Evolutionary conservation across 106 monocot species (phyloP).

Genomic region (Allium cepa): DNA sequence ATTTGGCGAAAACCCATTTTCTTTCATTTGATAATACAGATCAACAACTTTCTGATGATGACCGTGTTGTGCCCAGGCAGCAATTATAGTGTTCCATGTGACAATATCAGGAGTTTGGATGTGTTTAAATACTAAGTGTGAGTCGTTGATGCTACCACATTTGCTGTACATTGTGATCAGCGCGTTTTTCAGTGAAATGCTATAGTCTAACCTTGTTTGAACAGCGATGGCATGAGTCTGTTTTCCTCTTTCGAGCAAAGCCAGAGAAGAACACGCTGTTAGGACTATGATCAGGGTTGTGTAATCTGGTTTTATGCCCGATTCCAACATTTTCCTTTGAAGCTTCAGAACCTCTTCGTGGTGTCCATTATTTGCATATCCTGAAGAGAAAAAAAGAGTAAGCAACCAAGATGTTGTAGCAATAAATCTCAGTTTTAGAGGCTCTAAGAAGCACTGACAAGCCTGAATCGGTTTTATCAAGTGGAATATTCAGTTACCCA

Average conservation of each 20-base stretch:
- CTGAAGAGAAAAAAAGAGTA: conserved; percentile 18
- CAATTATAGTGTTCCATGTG: conserved; percentile 82
- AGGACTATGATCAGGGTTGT: conserved; percentile 53
- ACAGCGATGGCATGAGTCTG: conserved; percentile 53
- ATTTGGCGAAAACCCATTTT: conserved; percentile 38
- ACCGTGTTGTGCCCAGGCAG: conserved; percentile 80
- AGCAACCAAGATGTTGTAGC: neutral
- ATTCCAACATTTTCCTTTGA: conserved; percentile 37
- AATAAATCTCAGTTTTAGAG: neutral
- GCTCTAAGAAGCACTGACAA: too few species aligned
- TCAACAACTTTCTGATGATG: conserved; percentile 36
- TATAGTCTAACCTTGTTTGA: conserved; percentile 42
- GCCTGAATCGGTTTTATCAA: too few species aligned
- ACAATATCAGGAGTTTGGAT: conserved; percentile 26
- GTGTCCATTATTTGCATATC: conserved; percentile 64
- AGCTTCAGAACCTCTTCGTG: conserved; percentile 61
- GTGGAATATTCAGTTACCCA: too few species aligned
- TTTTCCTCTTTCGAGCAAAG: conserved; percentile 52
- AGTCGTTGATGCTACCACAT: conserved; percentile 65
- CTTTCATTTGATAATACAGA: conserved; percentile 51
- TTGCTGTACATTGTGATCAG: conserved; percentile 86
- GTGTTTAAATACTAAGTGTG: conserved; percentile 30
- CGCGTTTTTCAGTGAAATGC: conserved; percentile 50
- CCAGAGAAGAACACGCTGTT: conserved; percentile 65
- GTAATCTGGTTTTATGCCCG: conserved; percentile 57